A percentile compares a stretch with the other conserved stretches of the same genome.
Conservation (phyloP, 331 rosid genomes). For the Dryas integrifolia region DNA sequence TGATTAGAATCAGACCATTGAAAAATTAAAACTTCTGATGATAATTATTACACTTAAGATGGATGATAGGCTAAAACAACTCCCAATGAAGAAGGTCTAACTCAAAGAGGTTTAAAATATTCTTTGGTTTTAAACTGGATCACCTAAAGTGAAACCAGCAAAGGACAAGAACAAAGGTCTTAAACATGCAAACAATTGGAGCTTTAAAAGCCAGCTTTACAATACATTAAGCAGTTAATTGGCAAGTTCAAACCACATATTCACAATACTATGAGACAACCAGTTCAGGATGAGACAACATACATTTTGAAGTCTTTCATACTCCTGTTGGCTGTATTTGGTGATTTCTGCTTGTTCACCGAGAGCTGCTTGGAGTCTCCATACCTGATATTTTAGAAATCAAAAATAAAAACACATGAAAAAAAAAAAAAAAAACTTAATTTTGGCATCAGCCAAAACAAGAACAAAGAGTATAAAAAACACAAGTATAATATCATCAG, state of each 20-base stretch:
- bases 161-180: too few relatives aligned
- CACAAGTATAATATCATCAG: neutral
- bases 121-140: too few relatives aligned
- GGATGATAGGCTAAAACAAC: too few relatives aligned
- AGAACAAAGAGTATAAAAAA: neutral
- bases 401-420: neutral
- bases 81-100: too few relatives aligned
- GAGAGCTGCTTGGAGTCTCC: conserved; percentile 98
- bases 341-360: conserved; percentile 98
- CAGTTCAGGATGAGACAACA: conserved; percentile 18
- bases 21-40: too few relatives aligned
- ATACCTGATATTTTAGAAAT: conserved; percentile 51
- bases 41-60: too few relatives aligned
- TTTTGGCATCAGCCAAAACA: neutral
- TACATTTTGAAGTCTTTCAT: conserved; percentile 93
- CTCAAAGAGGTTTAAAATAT: too few relatives aligned
- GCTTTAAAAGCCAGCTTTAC: neutral
- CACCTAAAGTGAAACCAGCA: too few relatives aligned
- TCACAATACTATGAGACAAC: conserved; percentile 13
- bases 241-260: conserved; percentile 19
- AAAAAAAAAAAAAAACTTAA: too few relatives aligned
- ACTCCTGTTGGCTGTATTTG: conserved; percentile 94
- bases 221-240: neutral
- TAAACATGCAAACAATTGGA: neutral
- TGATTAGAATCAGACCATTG: too few relatives aligned